A percentile compares a stretch with the other conserved stretches of the same genome.
phyloP scores from a whole-genome alignment of 148 eudicot genomes.

The Limonium bicolor region DNA sequence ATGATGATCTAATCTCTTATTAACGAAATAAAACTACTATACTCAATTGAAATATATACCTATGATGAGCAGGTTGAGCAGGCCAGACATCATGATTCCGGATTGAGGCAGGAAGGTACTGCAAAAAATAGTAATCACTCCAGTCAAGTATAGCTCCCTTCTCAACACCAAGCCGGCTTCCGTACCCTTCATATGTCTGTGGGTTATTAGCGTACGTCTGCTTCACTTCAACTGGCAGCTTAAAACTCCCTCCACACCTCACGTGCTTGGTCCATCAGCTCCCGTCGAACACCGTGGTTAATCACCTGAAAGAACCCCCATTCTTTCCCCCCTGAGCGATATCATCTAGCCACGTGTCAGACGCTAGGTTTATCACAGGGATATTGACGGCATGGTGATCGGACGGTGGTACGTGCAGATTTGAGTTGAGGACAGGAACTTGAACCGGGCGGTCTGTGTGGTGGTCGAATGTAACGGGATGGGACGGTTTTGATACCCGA shows the following conservation, averaged over 20 bases:
- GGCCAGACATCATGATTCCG: constrained; percentile 79
- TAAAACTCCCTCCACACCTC: constrained; percentile 69
- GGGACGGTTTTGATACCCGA: constrained; percentile 34
- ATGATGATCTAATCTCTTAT: not conserved
- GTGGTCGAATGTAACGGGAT: constrained; percentile 39
- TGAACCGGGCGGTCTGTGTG: constrained; percentile 27
- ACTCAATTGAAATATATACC: constrained; percentile 40
- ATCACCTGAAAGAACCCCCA: constrained; percentile 91
- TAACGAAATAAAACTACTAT: not conserved
- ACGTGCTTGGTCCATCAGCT: constrained; percentile 48
- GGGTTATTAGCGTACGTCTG: constrained; percentile 56
- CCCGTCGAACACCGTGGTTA: constrained; percentile 57
- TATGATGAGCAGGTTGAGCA: constrained; percentile 33
- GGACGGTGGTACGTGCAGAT: too few species aligned
- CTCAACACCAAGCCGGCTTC: constrained; percentile 70
- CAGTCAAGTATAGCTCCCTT: constrained; percentile 92
- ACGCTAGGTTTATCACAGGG: constrained; percentile 46
- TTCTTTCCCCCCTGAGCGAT: constrained; percentile 39
- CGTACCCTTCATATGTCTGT: constrained; percentile 79
- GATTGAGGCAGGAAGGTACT: constrained; percentile 41
- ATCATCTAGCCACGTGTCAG: constrained; percentile 2
- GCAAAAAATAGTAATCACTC: constrained; percentile 88
- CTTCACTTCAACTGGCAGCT: constrained; percentile 71
- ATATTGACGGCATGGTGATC: constrained; percentile 15
- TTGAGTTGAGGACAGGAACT: too few species aligned